Evolutionary conservation across 768 basidiomycete genomes (phyloP), one percentile per base, ranked within the genome.

Genomic region (Boletus huronensis): DNA sequence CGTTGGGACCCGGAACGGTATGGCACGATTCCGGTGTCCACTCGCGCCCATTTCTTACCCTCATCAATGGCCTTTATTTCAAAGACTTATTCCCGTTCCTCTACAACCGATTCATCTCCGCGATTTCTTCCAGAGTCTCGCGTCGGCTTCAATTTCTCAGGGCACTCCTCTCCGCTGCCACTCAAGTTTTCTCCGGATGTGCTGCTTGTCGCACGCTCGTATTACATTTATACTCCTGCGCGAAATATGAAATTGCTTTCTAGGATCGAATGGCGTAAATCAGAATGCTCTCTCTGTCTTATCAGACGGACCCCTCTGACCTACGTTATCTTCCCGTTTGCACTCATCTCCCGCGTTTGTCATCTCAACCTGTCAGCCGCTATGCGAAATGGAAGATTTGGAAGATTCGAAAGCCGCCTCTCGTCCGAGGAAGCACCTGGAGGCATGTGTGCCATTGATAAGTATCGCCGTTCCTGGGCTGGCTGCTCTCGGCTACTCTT

Each of bases 351-450:
- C 51, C 21, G 32, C 34, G 29, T 48, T 59, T 44, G 36, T 53
- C 17, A 52, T 34, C 34, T 34, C 13, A 1, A 32, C 29, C 19
- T 21, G 41, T 49, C 57, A 62, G 51, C 52, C 36, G 35, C 43
- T 50, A 39, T 16, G 42, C 39, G 10, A 17, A 64, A 51, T 40
- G 39, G 50, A 55, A 55, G 50, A 21, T 48, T 36, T 16, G 4
- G 21, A 47, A 49, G 3, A 6, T 21, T 41, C 39, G n/a, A 47
- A 31, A 45, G 28, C 64, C 58, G 21, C 44, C 7, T 28, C 45
- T 48, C 16, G 21, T 16, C 64, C 64, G 35, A 56, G 26, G 16
- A 44, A 31, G 19, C 14, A 40, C 6, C 21, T 21, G 36, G 28
- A 16, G 23, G 9, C 31, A 25, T 17, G 5, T 39, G 25, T 29